Evolutionary conservation across 2,329 filamentous ascomycete genomes (phyloP), one percentile per base, ranked within the genome.

Genomic region (Aureobasidium pullulans): DNA sequence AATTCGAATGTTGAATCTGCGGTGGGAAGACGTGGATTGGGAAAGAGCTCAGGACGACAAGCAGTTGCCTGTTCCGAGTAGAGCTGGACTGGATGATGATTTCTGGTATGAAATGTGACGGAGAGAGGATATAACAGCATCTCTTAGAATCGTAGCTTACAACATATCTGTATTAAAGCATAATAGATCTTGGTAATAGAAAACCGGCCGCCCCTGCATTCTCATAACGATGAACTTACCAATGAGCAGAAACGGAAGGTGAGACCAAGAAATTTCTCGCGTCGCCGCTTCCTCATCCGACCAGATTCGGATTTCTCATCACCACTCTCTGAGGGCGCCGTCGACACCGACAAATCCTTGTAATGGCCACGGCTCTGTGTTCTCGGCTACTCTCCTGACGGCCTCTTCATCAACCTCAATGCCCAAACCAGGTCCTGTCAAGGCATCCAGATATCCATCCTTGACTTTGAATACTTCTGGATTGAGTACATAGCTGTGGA

Each of bases 1-100:
- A 77, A 95, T 99, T 63, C 81, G 94, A 42, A 76, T 99, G 69
- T 78, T 99, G 66, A 99, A 97, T 72, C 88, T 99, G 43, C 80
- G 90, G 59, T 88, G 92, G 75, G 90, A 97, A 71, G 88, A 95
- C 70, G 82, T 86, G 47, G 85, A 73, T 62, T 72, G 71, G 70
- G 67, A 61, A 37, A 48, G 52, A 34, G 53, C 31, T 42, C 44
- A 49, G 36, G 59, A 57, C 62, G 40, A 64, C 54, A 61, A 61
- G 59, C 83, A 28, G 84, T 83, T 57, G 79, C 79, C 54, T 80
- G 81, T 61, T 58, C 93, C 94, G 3, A 88, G 85, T 68, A 79
- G 94, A 57, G 88, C 94, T 66, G 92, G 89, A 0, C 72, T 97
- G 65, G 90, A 96, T 71, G 90, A 96, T 65, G 88, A 96, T 71